phyloP scores from a whole-genome alignment of 2,329 filamentous ascomycete species.

The Neocucurbitaria cava region DNA sequence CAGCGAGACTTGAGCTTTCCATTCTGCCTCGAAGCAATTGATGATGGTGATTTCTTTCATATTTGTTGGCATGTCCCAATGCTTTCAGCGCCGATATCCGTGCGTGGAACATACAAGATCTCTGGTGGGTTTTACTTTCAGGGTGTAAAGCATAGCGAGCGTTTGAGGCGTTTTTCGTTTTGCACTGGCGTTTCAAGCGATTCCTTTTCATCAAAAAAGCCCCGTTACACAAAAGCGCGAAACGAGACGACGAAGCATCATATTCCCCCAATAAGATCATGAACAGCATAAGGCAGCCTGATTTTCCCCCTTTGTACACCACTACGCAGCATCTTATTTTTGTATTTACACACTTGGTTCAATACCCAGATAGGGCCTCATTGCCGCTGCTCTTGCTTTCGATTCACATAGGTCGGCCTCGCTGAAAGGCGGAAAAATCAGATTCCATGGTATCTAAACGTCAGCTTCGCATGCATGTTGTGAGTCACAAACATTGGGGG shows the following conservation, averaged over 20 bases:
- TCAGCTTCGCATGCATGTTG: neutral
- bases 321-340: constrained; percentile 16
- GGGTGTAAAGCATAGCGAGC: constrained; percentile 47
- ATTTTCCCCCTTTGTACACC: constrained; percentile 33
- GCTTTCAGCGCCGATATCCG: constrained; percentile 11
- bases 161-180: constrained; percentile 43
- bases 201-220: constrained; percentile 17
- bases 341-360: constrained; percentile 4
- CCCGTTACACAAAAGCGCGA: constrained; percentile 38
- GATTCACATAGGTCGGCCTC: constrained; percentile 13
- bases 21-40: neutral
- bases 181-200: constrained; percentile 30
- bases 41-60: neutral
- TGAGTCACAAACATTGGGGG: neutral
- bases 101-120: constrained; percentile 15
- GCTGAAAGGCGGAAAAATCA: constrained; percentile 16
- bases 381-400: neutral
- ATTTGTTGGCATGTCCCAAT: constrained; percentile 9
- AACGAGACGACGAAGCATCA: constrained; percentile 39
- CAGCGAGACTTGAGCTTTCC: constrained; percentile 11
- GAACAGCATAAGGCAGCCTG: constrained; percentile 22
- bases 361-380: neutral
- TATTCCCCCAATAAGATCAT: constrained; percentile 34
- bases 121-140: constrained; percentile 27
- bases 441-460: constrained; percentile 6